Evolutionary conservation across 176 grass and related monocot genomes (phyloP).

Genomic region (Eragrostis nindensis): DNA sequence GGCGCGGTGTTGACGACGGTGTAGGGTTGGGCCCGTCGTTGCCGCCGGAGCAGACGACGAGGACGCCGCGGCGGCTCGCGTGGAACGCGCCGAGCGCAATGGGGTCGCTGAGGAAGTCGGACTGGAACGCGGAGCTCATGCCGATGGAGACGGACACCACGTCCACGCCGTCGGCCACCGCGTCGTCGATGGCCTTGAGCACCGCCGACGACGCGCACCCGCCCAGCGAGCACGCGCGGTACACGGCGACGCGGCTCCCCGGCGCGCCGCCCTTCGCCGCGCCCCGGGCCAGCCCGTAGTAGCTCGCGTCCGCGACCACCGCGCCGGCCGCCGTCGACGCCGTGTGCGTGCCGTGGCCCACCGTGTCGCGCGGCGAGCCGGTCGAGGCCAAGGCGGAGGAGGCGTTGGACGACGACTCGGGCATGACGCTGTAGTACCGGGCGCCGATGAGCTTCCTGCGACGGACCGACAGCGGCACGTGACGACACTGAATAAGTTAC

Average conservation of each 20-base stretch:
- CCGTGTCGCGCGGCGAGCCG: conserved; percentile 72
- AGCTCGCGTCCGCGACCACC: conserved; percentile 56
- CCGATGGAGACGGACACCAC: conserved; percentile 92
- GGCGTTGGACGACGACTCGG: conserved; percentile 45
- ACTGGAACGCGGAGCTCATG: conserved; percentile 81
- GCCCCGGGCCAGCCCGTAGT: conserved; percentile 79
- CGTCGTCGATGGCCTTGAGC: conserved; percentile 90
- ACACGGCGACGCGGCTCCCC: conserved; percentile 67
- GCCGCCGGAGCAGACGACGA: conserved; percentile 91
- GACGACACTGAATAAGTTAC: neutral
- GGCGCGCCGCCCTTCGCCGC: conserved; percentile 79
- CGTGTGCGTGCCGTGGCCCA: conserved; percentile 88
- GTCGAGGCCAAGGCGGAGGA: conserved; percentile 4
- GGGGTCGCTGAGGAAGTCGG: conserved; percentile 81
- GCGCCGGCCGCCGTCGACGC: conserved; percentile 81
- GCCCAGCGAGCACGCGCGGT: conserved; percentile 85
- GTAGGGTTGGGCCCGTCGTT: conserved; percentile 88
- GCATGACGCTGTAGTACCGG: conserved; percentile 68
- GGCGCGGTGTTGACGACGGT: conserved; percentile 90
- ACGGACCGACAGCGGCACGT: neutral
- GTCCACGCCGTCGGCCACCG: conserved; percentile 86
- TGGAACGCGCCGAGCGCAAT: conserved; percentile 91
- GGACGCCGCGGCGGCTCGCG: conserved; percentile 75
- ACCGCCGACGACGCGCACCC: conserved; percentile 79
- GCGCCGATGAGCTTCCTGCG: conserved; percentile 93